A percentile compares a stretch with the other conserved stretches of the same genome.
phyloP scores from a whole-genome alignment of 1,284 basidiomycete genomes.

The Cystobasidium pallidum region DNA sequence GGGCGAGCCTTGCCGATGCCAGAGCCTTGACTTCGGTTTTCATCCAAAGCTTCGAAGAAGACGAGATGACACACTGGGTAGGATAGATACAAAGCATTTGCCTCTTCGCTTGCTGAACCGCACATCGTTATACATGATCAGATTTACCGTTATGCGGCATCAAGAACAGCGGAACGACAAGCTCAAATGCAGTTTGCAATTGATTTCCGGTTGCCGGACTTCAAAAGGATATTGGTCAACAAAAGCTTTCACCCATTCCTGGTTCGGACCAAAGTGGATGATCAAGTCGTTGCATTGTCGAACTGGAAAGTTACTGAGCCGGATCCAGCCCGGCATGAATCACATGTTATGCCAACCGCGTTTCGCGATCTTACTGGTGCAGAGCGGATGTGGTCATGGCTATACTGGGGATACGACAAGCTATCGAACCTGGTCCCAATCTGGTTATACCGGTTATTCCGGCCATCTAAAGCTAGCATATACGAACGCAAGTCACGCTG shows the following conservation, averaged over 20 bases:
- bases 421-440: slow-evolving; percentile 3
- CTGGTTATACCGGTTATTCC: slow-evolving; percentile 9
- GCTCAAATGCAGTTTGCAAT: slow-evolving; percentile 13
- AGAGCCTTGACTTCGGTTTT: slow-evolving; percentile 24
- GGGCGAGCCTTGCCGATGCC: slow-evolving; percentile 18
- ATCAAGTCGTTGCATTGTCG: slow-evolving; percentile 6
- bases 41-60: slow-evolving; percentile 23
- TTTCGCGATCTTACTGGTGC: background rate
- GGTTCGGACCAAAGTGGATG: background rate
- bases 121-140: background rate
- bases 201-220: slow-evolving; percentile 15
- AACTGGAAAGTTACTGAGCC: slow-evolving; percentile 14
- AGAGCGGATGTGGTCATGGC: background rate
- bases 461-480: background rate
- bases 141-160: slow-evolving; percentile 15
- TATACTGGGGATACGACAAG: slow-evolving; percentile 22
- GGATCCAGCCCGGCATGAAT: background rate
- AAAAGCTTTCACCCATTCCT: slow-evolving; percentile 14
- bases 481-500: slow-evolving; percentile 16
- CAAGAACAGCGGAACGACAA: background rate
- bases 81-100: background rate
- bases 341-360: background rate
- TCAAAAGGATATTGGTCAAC: slow-evolving; percentile 18
- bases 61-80: slow-evolving; percentile 29
- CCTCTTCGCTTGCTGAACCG: background rate